phyloP scores from a whole-genome alignment of 1,284 basidiomycete species.

The Crocinoboletus sp. region DNA sequence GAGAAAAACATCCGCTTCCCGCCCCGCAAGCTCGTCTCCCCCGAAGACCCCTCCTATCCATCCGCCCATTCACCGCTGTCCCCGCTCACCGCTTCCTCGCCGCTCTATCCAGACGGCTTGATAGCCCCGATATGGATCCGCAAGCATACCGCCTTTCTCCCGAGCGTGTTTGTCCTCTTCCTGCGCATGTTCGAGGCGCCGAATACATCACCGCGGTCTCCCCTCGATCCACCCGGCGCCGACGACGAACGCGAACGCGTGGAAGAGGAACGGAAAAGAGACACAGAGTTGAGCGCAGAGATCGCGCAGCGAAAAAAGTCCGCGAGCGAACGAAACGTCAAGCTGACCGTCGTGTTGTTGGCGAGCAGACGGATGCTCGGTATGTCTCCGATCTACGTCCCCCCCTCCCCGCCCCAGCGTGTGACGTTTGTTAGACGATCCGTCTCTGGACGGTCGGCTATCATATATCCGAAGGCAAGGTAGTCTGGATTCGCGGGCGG shows the following conservation, averaged over 20 bases:
- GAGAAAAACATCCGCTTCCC: slow-evolving; percentile 84
- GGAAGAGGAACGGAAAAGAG: slow-evolving; percentile 65
- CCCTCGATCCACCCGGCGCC: slow-evolving; percentile 49
- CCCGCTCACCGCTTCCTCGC: slow-evolving; percentile 83
- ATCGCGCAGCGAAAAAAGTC: slow-evolving; percentile 75
- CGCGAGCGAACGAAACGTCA: slow-evolving; percentile 84
- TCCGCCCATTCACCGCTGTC: slow-evolving; percentile 83
- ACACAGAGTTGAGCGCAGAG: slow-evolving; percentile 73
- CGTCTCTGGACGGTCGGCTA: slow-evolving; percentile 75
- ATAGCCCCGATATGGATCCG: slow-evolving; percentile 97
- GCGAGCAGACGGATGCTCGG: slow-evolving; percentile 82
- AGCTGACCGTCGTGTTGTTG: slow-evolving; percentile 93
- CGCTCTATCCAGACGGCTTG: slow-evolving; percentile 90
- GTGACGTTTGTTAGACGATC: slow-evolving; percentile 57
- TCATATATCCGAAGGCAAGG: slow-evolving; percentile 85
- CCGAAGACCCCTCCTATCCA: slow-evolving; percentile 47
- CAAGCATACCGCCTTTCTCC: slow-evolving; percentile 89
- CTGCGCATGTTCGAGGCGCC: slow-evolving; percentile 72
- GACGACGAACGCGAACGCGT: slow-evolving; percentile 52
- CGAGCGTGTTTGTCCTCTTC: slow-evolving; percentile 91
- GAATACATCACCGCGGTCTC: slow-evolving; percentile 39
- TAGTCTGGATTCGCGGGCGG: slow-evolving; percentile 85
- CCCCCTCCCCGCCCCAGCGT: not conserved
- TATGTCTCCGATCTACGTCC: slow-evolving; percentile 24
- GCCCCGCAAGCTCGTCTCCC: slow-evolving; percentile 70